Conservation (phyloP, 2,329 filamentous ascomycete species). For the Bisporella sp. region DNA sequence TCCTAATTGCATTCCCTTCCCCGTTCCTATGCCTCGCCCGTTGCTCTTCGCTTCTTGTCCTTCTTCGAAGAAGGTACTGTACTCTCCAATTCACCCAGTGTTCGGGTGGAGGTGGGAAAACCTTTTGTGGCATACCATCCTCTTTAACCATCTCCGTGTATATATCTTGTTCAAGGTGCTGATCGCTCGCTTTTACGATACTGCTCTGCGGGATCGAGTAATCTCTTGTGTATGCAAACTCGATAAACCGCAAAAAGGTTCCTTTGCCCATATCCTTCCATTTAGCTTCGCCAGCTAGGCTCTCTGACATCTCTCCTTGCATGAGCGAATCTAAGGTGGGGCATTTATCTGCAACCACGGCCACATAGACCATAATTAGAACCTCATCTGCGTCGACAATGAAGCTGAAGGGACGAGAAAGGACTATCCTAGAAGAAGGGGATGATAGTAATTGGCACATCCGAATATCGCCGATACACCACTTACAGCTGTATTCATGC, state of each 20-base stretch:
- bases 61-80: no score
- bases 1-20: no score
- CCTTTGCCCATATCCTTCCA: conserved; percentile 4
- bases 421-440: conserved; percentile 1
- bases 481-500: no score
- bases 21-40: no score
- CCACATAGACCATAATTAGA: background rate
- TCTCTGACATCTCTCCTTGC: conserved; percentile 3
- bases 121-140: no score
- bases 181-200: background rate
- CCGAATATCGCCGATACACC: no score
- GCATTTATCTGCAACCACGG: background rate
- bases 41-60: no score
- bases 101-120: no score
- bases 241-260: conserved; percentile 5
- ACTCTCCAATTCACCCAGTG: no score
- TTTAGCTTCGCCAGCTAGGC: background rate
- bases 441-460: background rate
- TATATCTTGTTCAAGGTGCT: no score
- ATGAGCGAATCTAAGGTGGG: background rate
- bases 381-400: background rate
- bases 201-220: conserved; percentile 4
- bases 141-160: no score
- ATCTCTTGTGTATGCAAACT: conserved; percentile 11
- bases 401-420: conserved; percentile 4